Base-by-base conservation (phyloP, 139 green algal genomes). In the Picochlorum sp. region DNA sequence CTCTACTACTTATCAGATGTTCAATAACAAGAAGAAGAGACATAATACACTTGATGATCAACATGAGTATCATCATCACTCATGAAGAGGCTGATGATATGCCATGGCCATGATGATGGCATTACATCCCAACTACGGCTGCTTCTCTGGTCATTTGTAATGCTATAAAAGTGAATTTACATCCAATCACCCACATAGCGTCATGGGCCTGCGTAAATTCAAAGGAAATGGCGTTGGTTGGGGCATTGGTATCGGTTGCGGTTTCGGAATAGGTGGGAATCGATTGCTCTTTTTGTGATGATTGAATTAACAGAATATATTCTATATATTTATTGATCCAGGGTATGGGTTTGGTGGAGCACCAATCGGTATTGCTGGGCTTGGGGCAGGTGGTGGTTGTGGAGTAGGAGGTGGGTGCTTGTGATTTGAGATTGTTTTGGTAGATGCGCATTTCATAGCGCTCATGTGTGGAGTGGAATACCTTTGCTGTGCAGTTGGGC, bases 331-430 rank as follows among this genome's bases (percentile, higher is more conserved):
- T 59, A 2, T n/a, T 14, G 1, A 26, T 58, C 18, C 68, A 74
- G 68, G 68, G 15, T 75, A 62, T 51, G 69, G 69, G 24, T 75
- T 75, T 75, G 69, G 69, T 45, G 69, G 69, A 14, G 61, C 61
- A 21, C 61, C 61, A 23, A 30, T 75, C 2, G 69, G 69, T 4
- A 44, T 75, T 16, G 58, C 60, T 2, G 61, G 69, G 3, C 50
- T 75, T 23, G 60, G 61, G 11, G 46, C 24, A 16, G 69, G 69
- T 50, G 69, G 69, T 56, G 65, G 65, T 38, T 75, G 69, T 58
- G 69, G 69, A 32, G 50, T 71, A 45, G 61, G 58, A 32, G 51
- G 51, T 59, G 23, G 10, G 47, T 56, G 47, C 11, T 56, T 56
- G 15, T 18, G 1, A 16, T 56, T 56, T 18, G 11, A 56, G 8